These are phyloP conservation scores for Acephala macrosclerotiorum DNA, from an alignment of 2,329 filamentous ascomycete species.

Conservation along the genomic window DNA sequence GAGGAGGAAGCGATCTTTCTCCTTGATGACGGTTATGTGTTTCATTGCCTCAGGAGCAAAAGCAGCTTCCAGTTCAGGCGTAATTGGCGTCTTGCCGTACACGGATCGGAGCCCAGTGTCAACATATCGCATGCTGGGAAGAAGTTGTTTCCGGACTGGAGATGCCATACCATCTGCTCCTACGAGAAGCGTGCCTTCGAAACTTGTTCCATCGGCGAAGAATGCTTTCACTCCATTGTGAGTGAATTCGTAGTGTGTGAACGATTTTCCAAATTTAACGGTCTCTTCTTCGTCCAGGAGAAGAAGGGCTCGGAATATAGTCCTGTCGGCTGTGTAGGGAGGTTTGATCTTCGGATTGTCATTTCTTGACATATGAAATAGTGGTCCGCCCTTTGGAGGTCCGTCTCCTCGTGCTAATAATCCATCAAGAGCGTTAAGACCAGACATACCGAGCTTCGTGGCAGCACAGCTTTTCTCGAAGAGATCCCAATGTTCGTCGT, in stretches of 20 bases:
- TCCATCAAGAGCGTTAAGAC: conserved; percentile 28
- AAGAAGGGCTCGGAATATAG: conserved; percentile 45
- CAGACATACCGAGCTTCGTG: conserved; percentile 19
- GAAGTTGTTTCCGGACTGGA: conserved; percentile 46
- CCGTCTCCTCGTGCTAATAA: conserved; percentile 6
- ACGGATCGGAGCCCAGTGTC: conserved; percentile 49
- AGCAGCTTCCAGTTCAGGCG: conserved; percentile 32
- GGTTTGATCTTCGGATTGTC: conserved; percentile 20
- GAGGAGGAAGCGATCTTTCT: conserved; percentile 31
- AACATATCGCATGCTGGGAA: conserved; percentile 46
- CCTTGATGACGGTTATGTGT: conserved; percentile 39
- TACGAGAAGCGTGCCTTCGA: conserved; percentile 46
- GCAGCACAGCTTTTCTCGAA: conserved; percentile 36
- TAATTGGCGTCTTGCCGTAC: conserved; percentile 50
- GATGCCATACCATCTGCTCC: conserved; percentile 50
- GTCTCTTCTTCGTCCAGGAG: conserved; percentile 42
- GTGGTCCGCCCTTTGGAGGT: conserved; percentile 2
- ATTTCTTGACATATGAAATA: not conserved
- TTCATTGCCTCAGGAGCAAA: conserved; percentile 32
- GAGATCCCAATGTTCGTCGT: conserved; percentile 26
- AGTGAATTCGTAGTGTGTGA: conserved; percentile 32
- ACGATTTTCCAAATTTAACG: conserved; percentile 44
- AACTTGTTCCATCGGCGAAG: conserved; percentile 46
- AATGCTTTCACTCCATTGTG: conserved; percentile 35
- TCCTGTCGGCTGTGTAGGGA: conserved; percentile 44